These are phyloP conservation scores for Grifola frondosa DNA, from an alignment of 1,284 basidiomycete species.

Conservation along the genomic window DNA sequence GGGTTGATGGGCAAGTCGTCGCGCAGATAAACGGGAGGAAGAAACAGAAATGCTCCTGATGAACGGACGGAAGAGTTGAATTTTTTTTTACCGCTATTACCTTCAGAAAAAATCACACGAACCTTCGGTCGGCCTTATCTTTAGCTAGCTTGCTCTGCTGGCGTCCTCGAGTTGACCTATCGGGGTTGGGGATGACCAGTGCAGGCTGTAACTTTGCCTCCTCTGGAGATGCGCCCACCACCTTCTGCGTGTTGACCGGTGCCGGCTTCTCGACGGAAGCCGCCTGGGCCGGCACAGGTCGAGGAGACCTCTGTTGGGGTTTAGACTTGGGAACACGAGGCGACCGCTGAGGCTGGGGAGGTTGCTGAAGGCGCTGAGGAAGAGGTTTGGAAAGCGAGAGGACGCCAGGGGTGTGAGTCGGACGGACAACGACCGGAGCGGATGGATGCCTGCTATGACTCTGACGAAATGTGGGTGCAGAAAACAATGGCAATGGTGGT, in stretches of 20 bases:
- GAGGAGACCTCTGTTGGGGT: conserved; percentile 31
- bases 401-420: conserved; percentile 69
- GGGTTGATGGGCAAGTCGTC: conserved; percentile 53
- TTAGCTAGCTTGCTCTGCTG: conserved; percentile 33
- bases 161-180: conserved; percentile 34
- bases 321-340: conserved; percentile 34
- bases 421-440: conserved; percentile 66
- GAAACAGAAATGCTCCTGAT: conserved; percentile 50
- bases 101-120: conserved; percentile 6
- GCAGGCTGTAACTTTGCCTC: too few relatives aligned
- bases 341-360: conserved; percentile 36
- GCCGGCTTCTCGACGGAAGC: conserved; percentile 32
- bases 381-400: conserved; percentile 65
- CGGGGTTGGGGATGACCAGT: conserved; percentile 21
- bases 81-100: conserved; percentile 3
- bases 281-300: conserved; percentile 25
- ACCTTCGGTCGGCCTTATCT: conserved; percentile 35
- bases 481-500: conserved; percentile 41
- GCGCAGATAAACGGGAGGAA: conserved; percentile 39
- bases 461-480: conserved; percentile 35
- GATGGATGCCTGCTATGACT: conserved; percentile 54
- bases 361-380: conserved; percentile 37
- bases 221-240: conserved; percentile 14
- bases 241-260: conserved; percentile 25
- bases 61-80: background rate